phyloP scores from a whole-genome alignment of 495 filamentous ascomycete species.

The Monascus purpureus region DNA sequence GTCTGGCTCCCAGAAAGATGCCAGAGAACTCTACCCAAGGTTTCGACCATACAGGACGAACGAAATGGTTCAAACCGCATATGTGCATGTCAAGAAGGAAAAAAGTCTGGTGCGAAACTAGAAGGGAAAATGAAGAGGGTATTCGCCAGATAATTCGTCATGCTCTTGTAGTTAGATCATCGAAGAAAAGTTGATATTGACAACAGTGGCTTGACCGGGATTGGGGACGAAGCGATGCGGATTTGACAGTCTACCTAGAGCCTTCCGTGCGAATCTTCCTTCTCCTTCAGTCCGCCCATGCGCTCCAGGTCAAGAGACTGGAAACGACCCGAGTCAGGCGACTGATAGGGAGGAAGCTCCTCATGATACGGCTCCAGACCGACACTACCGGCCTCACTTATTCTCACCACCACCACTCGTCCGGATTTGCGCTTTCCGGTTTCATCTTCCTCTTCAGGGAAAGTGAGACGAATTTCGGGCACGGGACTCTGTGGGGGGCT shows the following conservation, averaged over 20 bases:
- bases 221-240: constrained; percentile 6
- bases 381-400: constrained; percentile 71
- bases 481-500: constrained; percentile 73
- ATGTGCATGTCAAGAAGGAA: constrained; percentile 24
- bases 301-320: constrained; percentile 86
- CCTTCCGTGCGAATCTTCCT: constrained; percentile 35
- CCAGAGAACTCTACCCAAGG: too few relatives aligned
- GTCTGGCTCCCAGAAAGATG: too few relatives aligned
- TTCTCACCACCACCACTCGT: constrained; percentile 78
- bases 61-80: constrained; percentile 9
- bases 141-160: constrained; percentile 23
- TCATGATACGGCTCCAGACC: constrained; percentile 77
- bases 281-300: constrained; percentile 91
- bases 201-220: constrained; percentile 1
- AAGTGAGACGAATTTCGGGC: constrained; percentile 95
- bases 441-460: constrained; percentile 89
- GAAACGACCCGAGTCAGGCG: constrained; percentile 60
- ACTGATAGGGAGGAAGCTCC: constrained; percentile 78
- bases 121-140: constrained; percentile 13
- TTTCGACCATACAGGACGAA: constrained; percentile 4
- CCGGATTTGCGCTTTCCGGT: constrained; percentile 69
- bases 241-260: too few relatives aligned
- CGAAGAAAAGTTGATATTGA: constrained; percentile 5
- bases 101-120: constrained; percentile 1
- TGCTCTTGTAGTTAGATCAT: constrained; percentile 24